Percentiles rank a stretch among this genome's conserved stretches.
phyloP scores from a whole-genome alignment of 164 flowering plant genomes.

The Malania oleifera region DNA sequence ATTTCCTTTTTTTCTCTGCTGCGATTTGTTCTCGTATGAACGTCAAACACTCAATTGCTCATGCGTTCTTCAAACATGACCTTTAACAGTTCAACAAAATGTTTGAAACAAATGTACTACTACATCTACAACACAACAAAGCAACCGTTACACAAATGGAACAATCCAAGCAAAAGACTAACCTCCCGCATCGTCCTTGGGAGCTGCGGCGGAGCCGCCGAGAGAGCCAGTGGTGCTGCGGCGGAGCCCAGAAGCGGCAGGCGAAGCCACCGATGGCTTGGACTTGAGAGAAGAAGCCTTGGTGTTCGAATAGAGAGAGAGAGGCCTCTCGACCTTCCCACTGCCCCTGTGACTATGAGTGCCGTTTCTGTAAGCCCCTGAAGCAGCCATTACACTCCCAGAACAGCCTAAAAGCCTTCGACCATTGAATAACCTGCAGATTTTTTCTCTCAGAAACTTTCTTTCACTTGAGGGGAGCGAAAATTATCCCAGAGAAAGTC shows the following conservation, averaged over 20 bases:
- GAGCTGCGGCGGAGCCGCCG: slow-evolving; percentile 21
- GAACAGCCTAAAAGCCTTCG: not conserved
- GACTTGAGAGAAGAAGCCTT: slow-evolving; percentile 34
- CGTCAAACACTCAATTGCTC: too few relatives aligned
- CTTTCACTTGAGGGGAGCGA: not conserved
- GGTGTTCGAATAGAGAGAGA: slow-evolving; percentile 24
- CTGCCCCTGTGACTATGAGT: slow-evolving; percentile 18
- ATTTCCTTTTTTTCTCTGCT: too few relatives aligned
- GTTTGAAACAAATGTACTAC: too few relatives aligned
- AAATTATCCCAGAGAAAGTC: not conserved
- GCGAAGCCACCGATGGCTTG: slow-evolving; percentile 19
- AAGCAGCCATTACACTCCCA: slow-evolving; percentile 16
- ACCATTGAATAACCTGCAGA: not conserved
- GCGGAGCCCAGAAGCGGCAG: slow-evolving; percentile 26
- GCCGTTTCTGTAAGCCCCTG: slow-evolving; percentile 35
- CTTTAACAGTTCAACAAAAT: too few relatives aligned
- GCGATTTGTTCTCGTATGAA: too few relatives aligned
- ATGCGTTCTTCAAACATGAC: too few relatives aligned
- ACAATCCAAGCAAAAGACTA: slow-evolving; percentile 3
- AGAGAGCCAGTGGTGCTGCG: slow-evolving; percentile 40
- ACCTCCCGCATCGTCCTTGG: slow-evolving; percentile 49
- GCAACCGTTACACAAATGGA: slow-evolving; percentile 1
- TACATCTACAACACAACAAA: not conserved
- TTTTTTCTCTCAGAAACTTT: not conserved
- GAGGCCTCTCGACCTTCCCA: slow-evolving; percentile 27